These are phyloP conservation scores for Aaosphaeria pasadenensis DNA, from an alignment of 2,329 filamentous ascomycete genomes.

Conservation along the genomic window DNA sequence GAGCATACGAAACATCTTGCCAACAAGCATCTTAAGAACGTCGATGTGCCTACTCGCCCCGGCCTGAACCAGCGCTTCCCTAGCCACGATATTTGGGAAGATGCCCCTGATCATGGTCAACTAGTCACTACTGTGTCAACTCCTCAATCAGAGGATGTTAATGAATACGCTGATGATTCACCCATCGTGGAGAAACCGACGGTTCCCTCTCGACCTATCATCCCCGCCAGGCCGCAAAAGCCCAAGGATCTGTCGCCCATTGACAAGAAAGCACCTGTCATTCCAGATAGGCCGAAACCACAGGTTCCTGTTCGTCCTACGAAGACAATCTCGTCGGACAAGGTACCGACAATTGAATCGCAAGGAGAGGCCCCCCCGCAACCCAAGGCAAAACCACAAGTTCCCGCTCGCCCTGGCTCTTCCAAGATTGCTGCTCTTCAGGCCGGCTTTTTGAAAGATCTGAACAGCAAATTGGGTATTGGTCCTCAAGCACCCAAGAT, in stretches of 20 bases:
- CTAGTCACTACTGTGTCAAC: conserved; percentile 69
- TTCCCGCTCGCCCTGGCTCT: conserved; percentile 74
- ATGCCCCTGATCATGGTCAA: conserved; percentile 78
- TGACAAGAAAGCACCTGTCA: conserved; percentile 50
- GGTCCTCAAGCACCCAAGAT: conserved; percentile 81
- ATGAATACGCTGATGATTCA: conserved; percentile 35
- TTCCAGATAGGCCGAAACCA: conserved; percentile 63
- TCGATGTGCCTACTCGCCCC: conserved; percentile 46
- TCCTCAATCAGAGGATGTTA: conserved; percentile 51
- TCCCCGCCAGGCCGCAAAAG: conserved; percentile 35
- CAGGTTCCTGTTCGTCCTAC: conserved; percentile 58
- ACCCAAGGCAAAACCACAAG: conserved; percentile 74
- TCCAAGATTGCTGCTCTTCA: conserved; percentile 89
- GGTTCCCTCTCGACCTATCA: conserved; percentile 23
- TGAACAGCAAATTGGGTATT: conserved; percentile 84
- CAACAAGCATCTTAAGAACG: conserved; percentile 55
- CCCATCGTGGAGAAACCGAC: conserved; percentile 27
- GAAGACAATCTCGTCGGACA: conserved; percentile 48
- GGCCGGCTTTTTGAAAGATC: conserved; percentile 86
- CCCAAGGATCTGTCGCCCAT: conserved; percentile 43
- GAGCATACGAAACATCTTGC: conserved; percentile 56
- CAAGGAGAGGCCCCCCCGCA: conserved; percentile 37
- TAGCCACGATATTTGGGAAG: conserved; percentile 92
- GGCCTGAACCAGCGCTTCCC: conserved; percentile 72
- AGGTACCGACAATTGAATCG: conserved; percentile 24